Conservation (phyloP, 78 protist species). For the Dictyostelium intermedium region DNA sequence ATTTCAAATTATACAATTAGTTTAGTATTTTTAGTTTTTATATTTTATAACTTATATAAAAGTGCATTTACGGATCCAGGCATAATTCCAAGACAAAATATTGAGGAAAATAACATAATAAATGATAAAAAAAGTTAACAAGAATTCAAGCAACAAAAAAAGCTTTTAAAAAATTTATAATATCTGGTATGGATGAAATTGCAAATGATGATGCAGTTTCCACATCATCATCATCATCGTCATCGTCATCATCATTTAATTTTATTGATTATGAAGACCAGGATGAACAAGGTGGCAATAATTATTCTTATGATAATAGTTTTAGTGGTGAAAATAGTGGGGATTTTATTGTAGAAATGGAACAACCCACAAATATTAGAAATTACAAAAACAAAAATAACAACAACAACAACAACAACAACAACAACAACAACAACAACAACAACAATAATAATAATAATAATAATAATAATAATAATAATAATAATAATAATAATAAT, state of each 20-base stretch:
- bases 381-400: too few relatives aligned
- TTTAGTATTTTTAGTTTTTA: background rate
- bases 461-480: background rate
- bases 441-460: conserved; percentile 5
- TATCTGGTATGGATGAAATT: conserved; percentile 1
- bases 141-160: background rate
- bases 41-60: background rate
- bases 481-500: background rate
- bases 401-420: background rate
- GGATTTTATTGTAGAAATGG: background rate
- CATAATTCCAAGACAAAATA: background rate
- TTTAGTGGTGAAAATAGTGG: background rate
- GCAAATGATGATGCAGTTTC: background rate
- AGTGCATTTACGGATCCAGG: conserved; percentile 11
- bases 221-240: background rate
- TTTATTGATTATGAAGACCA: background rate
- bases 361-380: background rate
- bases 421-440: background rate
- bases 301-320: background rate
- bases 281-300: background rate
- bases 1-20: background rate
- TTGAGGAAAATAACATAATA: background rate
- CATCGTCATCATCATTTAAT: background rate
- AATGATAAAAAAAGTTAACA: background rate
- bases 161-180: background rate